Evolutionary conservation across 495 filamentous ascomycete species (phyloP), one percentile per base, ranked within the genome.

Genomic region (Recurvomyces mirabilis): DNA sequence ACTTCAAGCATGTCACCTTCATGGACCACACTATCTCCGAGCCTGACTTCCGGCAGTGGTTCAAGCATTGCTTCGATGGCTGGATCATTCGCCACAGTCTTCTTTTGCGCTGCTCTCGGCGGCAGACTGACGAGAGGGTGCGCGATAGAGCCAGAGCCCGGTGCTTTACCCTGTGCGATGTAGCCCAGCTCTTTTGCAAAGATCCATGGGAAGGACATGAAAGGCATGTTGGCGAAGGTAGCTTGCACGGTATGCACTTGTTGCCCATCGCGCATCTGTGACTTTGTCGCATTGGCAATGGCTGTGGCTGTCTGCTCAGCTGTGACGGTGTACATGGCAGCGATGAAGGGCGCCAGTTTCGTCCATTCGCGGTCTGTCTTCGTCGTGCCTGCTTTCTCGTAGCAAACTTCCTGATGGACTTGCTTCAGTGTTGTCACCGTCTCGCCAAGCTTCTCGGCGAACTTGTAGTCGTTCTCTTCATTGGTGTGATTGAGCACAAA

Each of bases 201-300:
- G 7, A 96, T 58, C 93, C 91, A 99, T 0, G 91, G 88, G 54
- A 94, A 96, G 53, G 79, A 89, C 55, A 95, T 91, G 18, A 96
- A 61, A 0, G 93, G 91, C 67, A 86, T 75, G 5, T 63, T 62
- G 5, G 66, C 48, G 17, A 50, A 23, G 4, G 60, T 62, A 46
- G 68, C 64, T 38, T 64, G 52, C 10, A 53, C 51, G 35, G 50
- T 44, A 21, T 60, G 60, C 6, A 60, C 41, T 6, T 59, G 57
- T 20, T 64, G 60, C 1, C 67, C 62, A 0, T 54, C 60, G 2
- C 64, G 53, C 0, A 62, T 46, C 36, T 67, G 58, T 0, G 46
- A 53, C 19, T 57, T 54, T 1, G 57, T 53, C 26, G 68, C 64
- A 11, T 64, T 68, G 13, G 58, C 46, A 0, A 83, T 55, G 0